These are phyloP conservation scores for Leccinum incarnatum DNA, from an alignment of 768 basidiomycete genomes.

Conservation along the genomic window DNA sequence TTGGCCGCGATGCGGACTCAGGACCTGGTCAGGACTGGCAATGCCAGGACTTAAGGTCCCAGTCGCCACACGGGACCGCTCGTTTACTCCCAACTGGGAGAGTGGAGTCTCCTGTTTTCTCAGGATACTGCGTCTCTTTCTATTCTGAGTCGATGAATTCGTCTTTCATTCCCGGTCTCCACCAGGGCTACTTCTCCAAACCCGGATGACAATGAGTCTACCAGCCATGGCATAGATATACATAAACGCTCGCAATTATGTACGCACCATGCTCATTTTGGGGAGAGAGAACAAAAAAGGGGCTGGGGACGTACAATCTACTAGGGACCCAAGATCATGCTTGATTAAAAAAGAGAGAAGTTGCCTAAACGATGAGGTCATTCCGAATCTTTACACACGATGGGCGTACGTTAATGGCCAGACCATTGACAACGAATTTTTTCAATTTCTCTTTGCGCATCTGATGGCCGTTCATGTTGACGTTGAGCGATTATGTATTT, in stretches of 20 bases:
- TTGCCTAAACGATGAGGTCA: not conserved
- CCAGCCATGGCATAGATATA: not conserved
- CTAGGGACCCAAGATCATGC: not conserved
- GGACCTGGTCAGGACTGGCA: not conserved
- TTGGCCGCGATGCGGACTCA: not conserved
- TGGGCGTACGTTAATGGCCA: not conserved
- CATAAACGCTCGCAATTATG: not conserved
- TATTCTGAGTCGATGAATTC: not conserved
- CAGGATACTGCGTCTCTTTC: not conserved
- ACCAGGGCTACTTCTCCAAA: not conserved
- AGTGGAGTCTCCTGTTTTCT: not conserved
- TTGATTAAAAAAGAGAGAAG: not conserved
- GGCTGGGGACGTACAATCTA: not conserved
- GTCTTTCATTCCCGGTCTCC: constrained; percentile 10
- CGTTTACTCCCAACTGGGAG: not conserved
- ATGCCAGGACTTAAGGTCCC: not conserved
- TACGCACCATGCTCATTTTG: not conserved
- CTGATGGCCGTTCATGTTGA: constrained; percentile 25
- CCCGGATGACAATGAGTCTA: not conserved
- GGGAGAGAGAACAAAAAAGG: not conserved
- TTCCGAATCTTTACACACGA: constrained; percentile 12
- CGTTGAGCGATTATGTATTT: constrained; percentile 6
- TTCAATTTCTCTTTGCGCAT: constrained; percentile 6
- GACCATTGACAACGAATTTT: not conserved
- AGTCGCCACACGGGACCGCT: not conserved